A percentile compares a stretch with the other conserved stretches of the same genome.
phyloP scores from a whole-genome alignment of 1,139 yeast genomes.

The Protomyces lactucae-debilis region DNA sequence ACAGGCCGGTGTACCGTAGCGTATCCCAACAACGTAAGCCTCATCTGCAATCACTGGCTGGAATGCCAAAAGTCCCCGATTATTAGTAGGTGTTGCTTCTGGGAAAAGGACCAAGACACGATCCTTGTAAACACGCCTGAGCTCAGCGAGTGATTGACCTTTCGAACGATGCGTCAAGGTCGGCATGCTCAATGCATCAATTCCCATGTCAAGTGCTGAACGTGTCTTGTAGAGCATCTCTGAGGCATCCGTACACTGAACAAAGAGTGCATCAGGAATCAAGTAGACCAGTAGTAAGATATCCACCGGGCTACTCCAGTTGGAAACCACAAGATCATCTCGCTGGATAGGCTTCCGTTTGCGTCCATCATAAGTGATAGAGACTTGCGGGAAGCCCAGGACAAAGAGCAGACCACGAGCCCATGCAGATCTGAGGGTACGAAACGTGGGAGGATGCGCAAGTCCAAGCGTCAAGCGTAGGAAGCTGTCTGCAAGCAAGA shows the following conservation, averaged over 20 bases:
- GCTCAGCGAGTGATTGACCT: background rate
- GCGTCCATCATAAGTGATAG: slow-evolving; percentile 10
- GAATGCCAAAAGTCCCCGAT: slow-evolving; percentile 24
- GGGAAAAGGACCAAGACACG: slow-evolving; percentile 11
- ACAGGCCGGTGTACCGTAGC: slow-evolving; percentile 12
- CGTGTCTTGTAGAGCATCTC: slow-evolving; percentile 21
- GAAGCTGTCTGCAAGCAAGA: slow-evolving; percentile 11
- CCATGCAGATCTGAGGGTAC: slow-evolving; percentile 1
- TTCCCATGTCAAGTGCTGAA: background rate
- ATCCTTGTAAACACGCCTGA: background rate
- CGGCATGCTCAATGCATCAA: background rate
- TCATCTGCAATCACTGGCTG: slow-evolving; percentile 15
- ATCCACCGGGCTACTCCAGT: slow-evolving; percentile 19
- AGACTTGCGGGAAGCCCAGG: slow-evolving; percentile 5
- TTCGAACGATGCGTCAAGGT: no score
- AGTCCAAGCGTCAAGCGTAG: slow-evolving; percentile 13
- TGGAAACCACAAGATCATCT: slow-evolving; percentile 9
- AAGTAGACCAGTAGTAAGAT: slow-evolving; percentile 6
- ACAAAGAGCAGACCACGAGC: slow-evolving; percentile 9
- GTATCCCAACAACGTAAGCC: slow-evolving; percentile 14
- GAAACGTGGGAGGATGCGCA: background rate
- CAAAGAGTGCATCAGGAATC: slow-evolving; percentile 12
- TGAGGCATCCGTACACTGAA: background rate
- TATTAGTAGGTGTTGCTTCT: slow-evolving; percentile 25
- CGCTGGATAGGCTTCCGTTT: background rate